Conservation (phyloP, 352 stramenopile genomes). For the Thalassiosira hispida region DNA sequence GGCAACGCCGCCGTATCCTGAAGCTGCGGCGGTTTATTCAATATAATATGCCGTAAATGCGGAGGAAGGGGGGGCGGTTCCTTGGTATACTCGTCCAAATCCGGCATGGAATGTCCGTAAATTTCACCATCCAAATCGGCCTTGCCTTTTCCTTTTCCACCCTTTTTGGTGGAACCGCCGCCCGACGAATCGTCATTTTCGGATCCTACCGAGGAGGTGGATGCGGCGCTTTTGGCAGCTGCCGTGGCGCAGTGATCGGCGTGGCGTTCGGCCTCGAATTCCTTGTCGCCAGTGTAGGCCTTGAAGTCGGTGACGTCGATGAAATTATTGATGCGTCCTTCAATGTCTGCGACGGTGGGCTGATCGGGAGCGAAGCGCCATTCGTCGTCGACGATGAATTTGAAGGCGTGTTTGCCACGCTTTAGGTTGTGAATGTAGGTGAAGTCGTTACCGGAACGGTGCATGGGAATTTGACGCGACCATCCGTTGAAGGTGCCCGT, state of each 20-base stretch:
- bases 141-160: slow-evolving; percentile 20
- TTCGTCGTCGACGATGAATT: slow-evolving; percentile 99
- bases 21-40: slow-evolving; percentile 97
- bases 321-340: slow-evolving; percentile 99
- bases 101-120: slow-evolving; percentile 95
- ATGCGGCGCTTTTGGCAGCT: slow-evolving; percentile 19
- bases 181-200: slow-evolving; percentile 29
- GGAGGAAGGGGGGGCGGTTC: slow-evolving; percentile 97
- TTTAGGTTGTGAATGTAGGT: slow-evolving; percentile 99
- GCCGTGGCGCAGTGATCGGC: slow-evolving; percentile 41
- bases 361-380: slow-evolving; percentile 92
- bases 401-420: slow-evolving; percentile 98
- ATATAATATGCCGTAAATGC: slow-evolving; percentile 98
- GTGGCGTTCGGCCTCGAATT: slow-evolving; percentile 86
- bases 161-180: not conserved
- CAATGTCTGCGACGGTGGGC: slow-evolving; percentile 97
- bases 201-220: slow-evolving; percentile 5
- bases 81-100: slow-evolving; percentile 99
- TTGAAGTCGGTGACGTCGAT: slow-evolving; percentile 99
- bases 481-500: slow-evolving; percentile 99
- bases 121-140: slow-evolving; percentile 88
- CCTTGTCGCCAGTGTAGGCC: slow-evolving; percentile 86
- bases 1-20: slow-evolving; percentile 94
- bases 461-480: slow-evolving; percentile 97
- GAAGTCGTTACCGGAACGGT: slow-evolving; percentile 99